A percentile compares a stretch with the other conserved stretches of the same genome.
Conservation (phyloP, 345 rosid species). For the Theobroma cacao region DNA sequence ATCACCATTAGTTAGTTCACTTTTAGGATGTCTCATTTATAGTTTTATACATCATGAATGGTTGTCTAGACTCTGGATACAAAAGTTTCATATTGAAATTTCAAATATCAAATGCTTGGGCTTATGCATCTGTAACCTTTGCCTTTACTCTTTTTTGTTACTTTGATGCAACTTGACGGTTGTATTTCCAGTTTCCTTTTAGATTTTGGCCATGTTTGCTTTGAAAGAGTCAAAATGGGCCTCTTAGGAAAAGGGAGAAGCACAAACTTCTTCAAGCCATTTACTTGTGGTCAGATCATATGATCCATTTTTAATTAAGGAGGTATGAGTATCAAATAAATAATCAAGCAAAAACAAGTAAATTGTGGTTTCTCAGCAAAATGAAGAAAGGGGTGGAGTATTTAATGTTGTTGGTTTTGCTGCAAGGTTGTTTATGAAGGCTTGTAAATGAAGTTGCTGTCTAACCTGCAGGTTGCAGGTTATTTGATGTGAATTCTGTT, state of each 20-base stretch:
- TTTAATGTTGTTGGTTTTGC: neutral
- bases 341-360: neutral
- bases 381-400: neutral
- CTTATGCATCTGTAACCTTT: neutral
- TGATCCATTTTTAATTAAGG: neutral
- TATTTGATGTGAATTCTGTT: neutral
- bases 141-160: neutral
- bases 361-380: neutral
- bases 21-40: conserved; percentile 5
- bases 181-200: neutral
- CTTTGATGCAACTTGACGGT: too few species aligned
- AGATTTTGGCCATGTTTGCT: neutral
- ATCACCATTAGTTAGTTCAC: conserved; percentile 15
- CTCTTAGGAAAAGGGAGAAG: neutral
- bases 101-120: neutral
- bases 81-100: neutral
- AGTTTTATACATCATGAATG: conserved; percentile 2
- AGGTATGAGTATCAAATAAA: too few species aligned
- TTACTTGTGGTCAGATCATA: neutral
- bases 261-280: neutral
- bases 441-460: conserved; percentile 1
- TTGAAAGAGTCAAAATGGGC: neutral
- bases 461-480: neutral
- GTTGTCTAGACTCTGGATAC: neutral
- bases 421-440: neutral